phyloP scores from a whole-genome alignment of 2,329 filamentous ascomycete genomes.

The Fusarium papillatum region DNA sequence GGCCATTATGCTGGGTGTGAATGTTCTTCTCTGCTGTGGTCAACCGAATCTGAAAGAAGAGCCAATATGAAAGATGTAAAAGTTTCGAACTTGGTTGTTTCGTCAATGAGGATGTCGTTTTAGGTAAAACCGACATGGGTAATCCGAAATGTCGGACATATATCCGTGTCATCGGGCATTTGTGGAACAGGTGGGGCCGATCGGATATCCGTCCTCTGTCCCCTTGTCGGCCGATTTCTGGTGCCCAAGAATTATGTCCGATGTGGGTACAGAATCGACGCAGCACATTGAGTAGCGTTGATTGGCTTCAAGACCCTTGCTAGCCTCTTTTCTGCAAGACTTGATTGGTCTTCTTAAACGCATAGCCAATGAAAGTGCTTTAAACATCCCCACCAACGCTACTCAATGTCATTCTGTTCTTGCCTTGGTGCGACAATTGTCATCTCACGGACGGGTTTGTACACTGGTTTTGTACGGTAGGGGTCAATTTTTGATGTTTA shows the following conservation, averaged over 20 bases:
- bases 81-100: background rate
- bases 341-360: too few relatives aligned
- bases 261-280: too few relatives aligned
- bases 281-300: too few relatives aligned
- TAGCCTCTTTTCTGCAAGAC: too few relatives aligned
- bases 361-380: too few relatives aligned
- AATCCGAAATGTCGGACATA: background rate
- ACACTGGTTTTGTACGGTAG: background rate
- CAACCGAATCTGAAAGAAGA: background rate
- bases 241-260: conserved; percentile 1
- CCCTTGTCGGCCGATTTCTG: background rate
- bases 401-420: too few relatives aligned
- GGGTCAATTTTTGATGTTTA: background rate
- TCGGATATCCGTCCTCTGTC: background rate
- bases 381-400: too few relatives aligned
- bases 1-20: conserved; percentile 8
- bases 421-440: background rate
- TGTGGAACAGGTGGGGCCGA: background rate
- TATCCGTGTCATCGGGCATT: conserved; percentile 1
- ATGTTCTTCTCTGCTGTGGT: conserved; percentile 4
- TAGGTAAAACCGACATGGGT: background rate
- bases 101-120: background rate
- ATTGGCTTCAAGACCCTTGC: too few relatives aligned
- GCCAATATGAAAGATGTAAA: background rate
- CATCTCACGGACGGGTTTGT: background rate